Evolutionary conservation across 1,139 yeast species (phyloP).

Genomic region (Kurtzmaniella quercitrusa): DNA sequence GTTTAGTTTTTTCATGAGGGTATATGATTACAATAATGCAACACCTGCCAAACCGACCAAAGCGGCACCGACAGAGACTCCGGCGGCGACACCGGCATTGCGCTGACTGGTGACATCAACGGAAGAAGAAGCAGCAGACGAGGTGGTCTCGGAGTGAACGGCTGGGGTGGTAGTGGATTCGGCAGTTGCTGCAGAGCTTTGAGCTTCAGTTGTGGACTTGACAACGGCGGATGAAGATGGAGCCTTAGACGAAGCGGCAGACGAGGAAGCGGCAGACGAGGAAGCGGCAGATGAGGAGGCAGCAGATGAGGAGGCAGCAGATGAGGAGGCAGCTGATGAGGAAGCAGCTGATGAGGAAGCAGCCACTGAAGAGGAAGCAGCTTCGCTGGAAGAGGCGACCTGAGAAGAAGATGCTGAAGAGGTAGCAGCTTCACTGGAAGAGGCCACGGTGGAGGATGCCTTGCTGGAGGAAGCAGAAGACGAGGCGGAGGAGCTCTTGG

Average conservation of each 20-base stretch:
- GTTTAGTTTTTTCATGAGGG: neutral
- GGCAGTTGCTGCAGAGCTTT: constrained; percentile 9
- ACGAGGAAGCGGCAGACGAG: constrained; percentile 11
- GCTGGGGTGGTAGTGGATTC: constrained; percentile 8
- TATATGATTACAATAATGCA: constrained; percentile 34
- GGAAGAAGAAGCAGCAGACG: constrained; percentile 16
- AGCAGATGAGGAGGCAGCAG: constrained; percentile 15
- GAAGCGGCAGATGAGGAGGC: constrained; percentile 17
- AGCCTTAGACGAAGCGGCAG: constrained; percentile 9
- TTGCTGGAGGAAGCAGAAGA: constrained; percentile 21
- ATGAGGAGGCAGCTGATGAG: constrained; percentile 18
- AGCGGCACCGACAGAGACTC: constrained; percentile 38
- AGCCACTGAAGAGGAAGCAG: constrained; percentile 28
- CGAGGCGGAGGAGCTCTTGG: constrained; percentile 15
- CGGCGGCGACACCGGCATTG: constrained; percentile 14
- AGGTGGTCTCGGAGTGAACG: constrained; percentile 6
- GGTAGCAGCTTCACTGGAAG: constrained; percentile 17
- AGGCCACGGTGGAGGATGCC: constrained; percentile 17
- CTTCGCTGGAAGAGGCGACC: neutral
- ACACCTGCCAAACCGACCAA: constrained; percentile 48
- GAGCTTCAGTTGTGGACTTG: constrained; percentile 14
- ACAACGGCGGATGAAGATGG: constrained; percentile 9
- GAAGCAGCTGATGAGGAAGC: too few relatives aligned
- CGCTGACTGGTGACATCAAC: neutral
- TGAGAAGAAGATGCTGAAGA: constrained; percentile 11